Evolutionary conservation across 305 asterid species (phyloP).

Genomic region (Lippia alba): DNA sequence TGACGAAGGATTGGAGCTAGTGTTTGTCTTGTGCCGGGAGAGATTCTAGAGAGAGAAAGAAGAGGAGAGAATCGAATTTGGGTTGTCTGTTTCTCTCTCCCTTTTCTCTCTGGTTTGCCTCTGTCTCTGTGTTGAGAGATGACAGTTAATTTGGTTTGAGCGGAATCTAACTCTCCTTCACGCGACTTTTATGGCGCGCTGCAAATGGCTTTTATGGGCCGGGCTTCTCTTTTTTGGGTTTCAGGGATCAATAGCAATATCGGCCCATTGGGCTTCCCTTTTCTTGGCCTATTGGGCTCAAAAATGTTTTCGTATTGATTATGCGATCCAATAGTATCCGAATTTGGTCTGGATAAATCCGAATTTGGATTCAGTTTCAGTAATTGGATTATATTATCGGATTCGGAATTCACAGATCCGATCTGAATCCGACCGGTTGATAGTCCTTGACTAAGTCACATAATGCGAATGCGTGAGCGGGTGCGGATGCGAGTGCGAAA

Average conservation of each 20-base stretch:
- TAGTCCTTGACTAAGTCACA: slow-evolving; percentile 46
- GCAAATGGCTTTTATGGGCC: slow-evolving; percentile 18
- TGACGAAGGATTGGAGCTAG: slow-evolving; percentile 48
- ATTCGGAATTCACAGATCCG: no score
- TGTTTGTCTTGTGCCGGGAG: slow-evolving; percentile 53
- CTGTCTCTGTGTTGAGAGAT: slow-evolving; percentile 8
- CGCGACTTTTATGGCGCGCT: slow-evolving; percentile 42
- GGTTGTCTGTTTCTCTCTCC: neutral
- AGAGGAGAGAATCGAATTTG: slow-evolving; percentile 32
- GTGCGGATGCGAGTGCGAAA: no score
- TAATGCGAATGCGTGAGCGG: neutral
- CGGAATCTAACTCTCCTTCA: slow-evolving; percentile 6
- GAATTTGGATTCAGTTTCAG: no score
- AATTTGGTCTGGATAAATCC: no score
- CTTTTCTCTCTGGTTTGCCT: slow-evolving; percentile 28
- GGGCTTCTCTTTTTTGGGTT: neutral
- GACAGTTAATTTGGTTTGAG: slow-evolving; percentile 43
- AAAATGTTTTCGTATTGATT: no score
- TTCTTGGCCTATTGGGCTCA: no score
- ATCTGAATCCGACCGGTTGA: no score
- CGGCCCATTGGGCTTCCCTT: neutral
- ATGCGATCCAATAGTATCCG: no score
- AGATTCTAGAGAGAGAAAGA: slow-evolving; percentile 44
- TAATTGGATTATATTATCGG: no score
- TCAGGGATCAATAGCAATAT: no score